A percentile compares a stretch with the other conserved stretches of the same genome.
Conservation (phyloP, 208 protist genomes). For the Acanthamoeba culbertsoni region DNA sequence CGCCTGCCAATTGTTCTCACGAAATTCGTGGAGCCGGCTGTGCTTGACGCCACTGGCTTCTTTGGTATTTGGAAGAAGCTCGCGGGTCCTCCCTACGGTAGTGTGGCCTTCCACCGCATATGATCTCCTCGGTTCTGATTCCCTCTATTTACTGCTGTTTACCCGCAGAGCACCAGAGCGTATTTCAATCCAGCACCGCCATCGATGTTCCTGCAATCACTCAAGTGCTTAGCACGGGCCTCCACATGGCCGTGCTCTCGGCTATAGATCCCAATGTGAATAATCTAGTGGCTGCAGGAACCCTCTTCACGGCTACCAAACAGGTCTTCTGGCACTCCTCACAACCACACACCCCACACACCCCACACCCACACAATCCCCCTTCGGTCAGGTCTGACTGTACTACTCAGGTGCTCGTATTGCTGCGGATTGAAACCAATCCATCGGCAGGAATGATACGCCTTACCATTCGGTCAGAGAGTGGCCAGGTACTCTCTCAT, state of each 20-base stretch:
- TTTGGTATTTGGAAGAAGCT: constrained; percentile 61
- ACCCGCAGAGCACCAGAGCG: constrained; percentile 30
- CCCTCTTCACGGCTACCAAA: constrained; percentile 26
- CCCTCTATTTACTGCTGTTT: not conserved
- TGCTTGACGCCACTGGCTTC: constrained; percentile 6
- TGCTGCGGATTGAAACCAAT: constrained; percentile 52
- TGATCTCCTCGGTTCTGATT: not conserved
- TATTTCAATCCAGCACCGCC: not conserved
- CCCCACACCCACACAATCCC: not conserved
- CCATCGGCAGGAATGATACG: constrained; percentile 26
- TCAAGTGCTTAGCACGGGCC: not conserved
- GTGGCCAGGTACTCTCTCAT: constrained; percentile 25
- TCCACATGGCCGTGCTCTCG: not conserved
- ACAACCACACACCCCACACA: not conserved
- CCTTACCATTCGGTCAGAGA: constrained; percentile 50
- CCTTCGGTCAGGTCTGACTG: not conserved
- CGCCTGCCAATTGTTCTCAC: constrained; percentile 55
- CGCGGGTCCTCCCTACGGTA: constrained; percentile 39
- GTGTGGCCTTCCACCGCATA: not conserved
- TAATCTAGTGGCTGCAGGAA: constrained; percentile 45
- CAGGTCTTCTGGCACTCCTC: not conserved
- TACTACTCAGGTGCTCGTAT: not conserved
- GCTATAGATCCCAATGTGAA: constrained; percentile 40
- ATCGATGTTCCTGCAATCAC: constrained; percentile 42
- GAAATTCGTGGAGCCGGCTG: constrained; percentile 57